Evolutionary conservation across 352 stramenopile species (phyloP), one percentile per base, ranked within the genome.

Genomic region (Thalassiosira oceanica): DNA sequence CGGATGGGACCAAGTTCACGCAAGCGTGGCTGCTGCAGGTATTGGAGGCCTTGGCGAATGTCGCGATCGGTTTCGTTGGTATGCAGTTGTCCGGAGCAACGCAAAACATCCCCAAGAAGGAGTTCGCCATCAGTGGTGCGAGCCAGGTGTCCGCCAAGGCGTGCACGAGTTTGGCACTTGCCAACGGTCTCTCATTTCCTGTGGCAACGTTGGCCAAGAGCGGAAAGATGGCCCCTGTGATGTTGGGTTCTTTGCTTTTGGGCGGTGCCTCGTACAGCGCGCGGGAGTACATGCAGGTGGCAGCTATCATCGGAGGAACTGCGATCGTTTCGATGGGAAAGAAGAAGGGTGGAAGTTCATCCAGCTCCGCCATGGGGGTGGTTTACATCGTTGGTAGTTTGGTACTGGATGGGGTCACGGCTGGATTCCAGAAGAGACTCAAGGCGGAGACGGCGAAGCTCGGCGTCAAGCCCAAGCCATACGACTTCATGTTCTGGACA

Each of bases 161-260:
- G 8, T 92, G 83, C 42, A 90, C 82, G 15, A 85, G 61, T 46
- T 51, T 87, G 2, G 72, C 80, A 16, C 58, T 92, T 8, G 78
- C 80, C 0, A 84, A 83, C 48, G 83, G 85, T 83, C 92, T 99
- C 67, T 94, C 86, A 54, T 99, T 98, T 85, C 96, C 96, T 24
- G 96, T 96, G 3, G 93, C 97, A 65, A 96, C 94, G 10, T 87
- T 99, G 8, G 95, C 93, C 41, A 99, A 99, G 80, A 97, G 90
- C 48, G 97, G 94, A 76, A 99, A 99, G 81, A 99, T 98, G 94
- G 97, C 97, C 54, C 96, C 95, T 0, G 95, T 98, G 31, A 93
- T 94, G 86, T 24, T 92, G 6, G 85, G 90, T 26, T 97, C 93
- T 48, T 80, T 99, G 24, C 87, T 94, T 35, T 83, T 98, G 18